Evolutionary conservation across 2,329 filamentous ascomycete species (phyloP).

Genomic region (Penicillium sp.): DNA sequence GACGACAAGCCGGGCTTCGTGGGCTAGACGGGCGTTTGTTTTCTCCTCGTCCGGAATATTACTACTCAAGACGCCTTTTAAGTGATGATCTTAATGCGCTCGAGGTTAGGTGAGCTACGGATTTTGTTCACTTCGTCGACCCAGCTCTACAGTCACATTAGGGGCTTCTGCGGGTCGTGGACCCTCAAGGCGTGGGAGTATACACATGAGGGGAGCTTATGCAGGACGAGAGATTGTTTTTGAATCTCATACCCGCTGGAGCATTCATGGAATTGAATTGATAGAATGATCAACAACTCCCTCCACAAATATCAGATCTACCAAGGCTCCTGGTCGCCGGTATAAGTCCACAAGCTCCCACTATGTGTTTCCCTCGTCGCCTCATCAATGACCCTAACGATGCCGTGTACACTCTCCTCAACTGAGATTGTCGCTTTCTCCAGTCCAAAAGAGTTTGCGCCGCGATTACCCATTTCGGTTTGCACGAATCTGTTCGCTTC

Average conservation of each 20-base stretch:
- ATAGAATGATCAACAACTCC: no score
- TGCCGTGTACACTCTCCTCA: slow-evolving; percentile 24
- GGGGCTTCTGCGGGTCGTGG: no score
- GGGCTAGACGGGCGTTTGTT: not conserved
- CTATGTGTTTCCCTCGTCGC: slow-evolving; percentile 16
- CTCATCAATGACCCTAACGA: slow-evolving; percentile 26
- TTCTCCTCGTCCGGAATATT: not conserved
- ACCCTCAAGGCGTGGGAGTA: no score
- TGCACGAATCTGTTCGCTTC: slow-evolving; percentile 25
- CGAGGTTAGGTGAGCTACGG: not conserved
- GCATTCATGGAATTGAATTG: no score
- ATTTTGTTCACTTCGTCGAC: not conserved
- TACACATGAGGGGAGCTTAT: no score
- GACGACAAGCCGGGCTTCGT: not conserved
- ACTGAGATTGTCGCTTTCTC: slow-evolving; percentile 26
- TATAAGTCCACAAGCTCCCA: slow-evolving; percentile 27
- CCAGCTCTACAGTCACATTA: not conserved
- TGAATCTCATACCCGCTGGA: no score
- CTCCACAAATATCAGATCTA: slow-evolving; percentile 3
- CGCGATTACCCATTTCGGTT: slow-evolving; percentile 29
- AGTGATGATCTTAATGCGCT: not conserved
- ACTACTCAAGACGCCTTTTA: not conserved
- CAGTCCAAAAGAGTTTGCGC: slow-evolving; percentile 20
- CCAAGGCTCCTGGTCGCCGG: slow-evolving; percentile 27
- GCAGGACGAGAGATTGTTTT: no score